phyloP scores from a whole-genome alignment of 495 filamentous ascomycete genomes.

The Podospora pseudoanserina region DNA sequence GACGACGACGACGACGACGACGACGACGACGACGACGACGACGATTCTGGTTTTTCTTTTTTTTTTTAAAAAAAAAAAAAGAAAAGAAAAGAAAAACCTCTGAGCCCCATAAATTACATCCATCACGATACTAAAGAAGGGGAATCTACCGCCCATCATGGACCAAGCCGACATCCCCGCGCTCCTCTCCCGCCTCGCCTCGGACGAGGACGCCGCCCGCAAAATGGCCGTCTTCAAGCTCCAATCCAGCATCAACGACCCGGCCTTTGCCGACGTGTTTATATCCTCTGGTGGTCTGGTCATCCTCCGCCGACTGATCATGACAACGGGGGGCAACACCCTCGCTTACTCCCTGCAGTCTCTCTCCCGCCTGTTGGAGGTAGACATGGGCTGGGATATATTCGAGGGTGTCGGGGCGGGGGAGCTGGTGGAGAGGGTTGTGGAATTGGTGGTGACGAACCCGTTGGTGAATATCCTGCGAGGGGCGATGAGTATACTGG shows the following conservation, averaged over 20 bases:
- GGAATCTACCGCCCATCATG: conserved; percentile 30
- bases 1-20: not conserved
- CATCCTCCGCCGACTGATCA: conserved; percentile 73
- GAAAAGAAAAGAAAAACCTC: not conserved
- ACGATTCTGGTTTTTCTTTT: not conserved
- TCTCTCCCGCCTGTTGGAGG: conserved; percentile 79
- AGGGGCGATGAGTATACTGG: conserved; percentile 93
- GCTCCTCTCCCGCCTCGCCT: conserved; percentile 52
- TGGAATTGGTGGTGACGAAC: conserved; percentile 91
- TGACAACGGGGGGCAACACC: conserved; percentile 86
- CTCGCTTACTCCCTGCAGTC: conserved; percentile 91
- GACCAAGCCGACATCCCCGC: conserved; percentile 55
- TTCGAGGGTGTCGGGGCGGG: conserved; percentile 49
- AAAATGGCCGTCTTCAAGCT: conserved; percentile 99
- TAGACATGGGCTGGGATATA: conserved; percentile 96
- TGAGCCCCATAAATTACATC: not conserved
- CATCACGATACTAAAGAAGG: not conserved
- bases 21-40: not conserved
- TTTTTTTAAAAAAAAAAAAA: not conserved
- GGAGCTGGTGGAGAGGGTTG: conserved; percentile 65
- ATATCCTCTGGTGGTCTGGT: conserved; percentile 81
- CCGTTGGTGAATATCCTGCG: conserved; percentile 96
- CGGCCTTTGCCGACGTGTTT: conserved; percentile 94
- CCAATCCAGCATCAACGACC: conserved; percentile 89
- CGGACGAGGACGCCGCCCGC: conserved; percentile 77